Percentiles rank a stretch among this genome's conserved stretches.
Evolutionary conservation across 345 rosid genomes (phyloP).

Genomic region (Citrus hindsii): DNA sequence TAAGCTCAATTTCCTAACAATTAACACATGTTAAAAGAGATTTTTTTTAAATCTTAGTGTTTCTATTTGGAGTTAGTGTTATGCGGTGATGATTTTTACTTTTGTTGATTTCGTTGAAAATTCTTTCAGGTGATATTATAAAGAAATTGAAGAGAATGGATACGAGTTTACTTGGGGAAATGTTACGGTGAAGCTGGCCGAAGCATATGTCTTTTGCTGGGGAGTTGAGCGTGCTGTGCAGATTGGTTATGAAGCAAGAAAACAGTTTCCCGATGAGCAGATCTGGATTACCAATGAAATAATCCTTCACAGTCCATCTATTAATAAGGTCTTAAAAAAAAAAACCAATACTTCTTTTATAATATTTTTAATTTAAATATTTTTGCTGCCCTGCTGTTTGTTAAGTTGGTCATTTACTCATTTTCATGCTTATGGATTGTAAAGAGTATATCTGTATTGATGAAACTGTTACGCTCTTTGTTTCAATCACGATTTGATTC

Average conservation of each 20-base stretch:
- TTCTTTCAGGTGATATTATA: constrained; percentile 60
- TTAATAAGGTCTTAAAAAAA: constrained; percentile 56
- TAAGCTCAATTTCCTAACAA: too few species aligned
- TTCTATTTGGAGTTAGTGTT: not conserved
- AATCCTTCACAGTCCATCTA: constrained; percentile 83
- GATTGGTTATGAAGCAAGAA: constrained; percentile 95
- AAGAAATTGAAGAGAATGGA: constrained; percentile 81
- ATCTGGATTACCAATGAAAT: constrained; percentile 91
- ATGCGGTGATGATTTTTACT: not conserved
- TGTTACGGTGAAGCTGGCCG: constrained; percentile 81
- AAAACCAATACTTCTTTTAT: not conserved
- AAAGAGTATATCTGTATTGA: not conserved
- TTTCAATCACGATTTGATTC: not conserved
- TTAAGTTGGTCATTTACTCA: not conserved
- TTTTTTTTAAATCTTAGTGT: not conserved
- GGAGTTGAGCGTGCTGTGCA: constrained; percentile 97
- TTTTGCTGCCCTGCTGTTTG: not conserved
- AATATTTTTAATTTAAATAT: not conserved
- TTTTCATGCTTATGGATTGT: not conserved
- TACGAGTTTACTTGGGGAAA: constrained; percentile 73
- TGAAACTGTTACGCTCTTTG: not conserved
- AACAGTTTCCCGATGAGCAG: constrained; percentile 69
- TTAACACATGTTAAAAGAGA: not conserved
- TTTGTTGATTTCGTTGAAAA: not conserved
- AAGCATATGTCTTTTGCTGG: constrained; percentile 89